phyloP scores from a whole-genome alignment of 257 asterid species.

The Penstemon davidsonii region DNA sequence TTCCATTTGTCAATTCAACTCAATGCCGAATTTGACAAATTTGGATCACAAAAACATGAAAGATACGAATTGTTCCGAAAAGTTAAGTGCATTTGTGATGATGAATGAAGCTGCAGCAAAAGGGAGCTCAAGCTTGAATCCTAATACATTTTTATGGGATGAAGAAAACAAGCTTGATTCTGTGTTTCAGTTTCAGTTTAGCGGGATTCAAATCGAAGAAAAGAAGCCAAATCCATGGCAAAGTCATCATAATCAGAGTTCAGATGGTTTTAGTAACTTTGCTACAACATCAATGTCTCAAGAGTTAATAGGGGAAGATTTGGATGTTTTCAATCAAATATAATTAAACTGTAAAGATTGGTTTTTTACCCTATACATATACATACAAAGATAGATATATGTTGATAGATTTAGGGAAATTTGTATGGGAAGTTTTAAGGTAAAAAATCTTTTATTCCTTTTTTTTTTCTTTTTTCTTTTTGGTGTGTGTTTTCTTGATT shows the following conservation, averaged over 20 bases:
- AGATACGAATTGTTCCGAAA: neutral
- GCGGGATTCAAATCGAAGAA: slow-evolving; percentile 48
- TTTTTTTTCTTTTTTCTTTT: neutral
- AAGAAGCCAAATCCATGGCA: slow-evolving; percentile 30
- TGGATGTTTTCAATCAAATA: slow-evolving; percentile 29
- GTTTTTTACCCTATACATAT: slow-evolving; percentile 4
- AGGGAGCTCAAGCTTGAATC: slow-evolving; percentile 30
- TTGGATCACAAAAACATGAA: slow-evolving; percentile 39
- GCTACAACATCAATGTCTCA: slow-evolving; percentile 40
- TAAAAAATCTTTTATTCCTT: slow-evolving; percentile 1
- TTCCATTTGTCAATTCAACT: slow-evolving; percentile 32
- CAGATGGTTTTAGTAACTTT: slow-evolving; percentile 40
- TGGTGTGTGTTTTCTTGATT: neutral
- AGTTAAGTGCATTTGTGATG: slow-evolving; percentile 16
- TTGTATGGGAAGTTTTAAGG: slow-evolving; percentile 17
- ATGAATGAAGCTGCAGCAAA: slow-evolving; percentile 29
- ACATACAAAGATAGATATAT: slow-evolving; percentile 17
- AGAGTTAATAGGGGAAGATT: slow-evolving; percentile 38
- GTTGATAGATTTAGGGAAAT: slow-evolving; percentile 11
- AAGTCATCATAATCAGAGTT: slow-evolving; percentile 27
- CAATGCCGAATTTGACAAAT: slow-evolving; percentile 48
- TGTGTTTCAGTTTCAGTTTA: slow-evolving; percentile 48
- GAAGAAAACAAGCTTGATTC: slow-evolving; percentile 48
- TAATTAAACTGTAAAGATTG: slow-evolving; percentile 24
- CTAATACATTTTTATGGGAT: slow-evolving; percentile 47